Evolutionary conservation across 805 yeast genomes (phyloP).

Genomic region (Yarrowia sp.): DNA sequence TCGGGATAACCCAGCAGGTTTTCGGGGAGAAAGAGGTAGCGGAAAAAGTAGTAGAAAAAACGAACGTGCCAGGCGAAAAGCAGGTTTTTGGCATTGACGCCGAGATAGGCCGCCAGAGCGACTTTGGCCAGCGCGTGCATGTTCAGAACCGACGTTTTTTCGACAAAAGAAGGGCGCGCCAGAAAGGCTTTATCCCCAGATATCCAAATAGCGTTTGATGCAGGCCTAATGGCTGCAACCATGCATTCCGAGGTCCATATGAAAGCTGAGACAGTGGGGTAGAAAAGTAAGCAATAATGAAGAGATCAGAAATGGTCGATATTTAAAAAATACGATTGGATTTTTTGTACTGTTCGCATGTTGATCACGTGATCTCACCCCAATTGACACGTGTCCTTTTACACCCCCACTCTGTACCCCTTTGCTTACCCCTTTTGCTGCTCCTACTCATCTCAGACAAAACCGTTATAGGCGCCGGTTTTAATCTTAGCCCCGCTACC

Average conservation of each 20-base stretch:
- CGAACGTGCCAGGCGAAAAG: conserved; percentile 67
- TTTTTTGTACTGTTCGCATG: too few species aligned
- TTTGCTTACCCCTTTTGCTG: too few species aligned
- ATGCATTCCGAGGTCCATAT: conserved; percentile 12
- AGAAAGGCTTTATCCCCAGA: background rate
- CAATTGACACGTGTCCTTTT: too few species aligned
- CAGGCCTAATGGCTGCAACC: background rate
- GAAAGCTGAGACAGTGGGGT: conserved; percentile 23
- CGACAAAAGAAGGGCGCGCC: too few species aligned
- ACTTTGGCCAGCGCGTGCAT: conserved; percentile 15
- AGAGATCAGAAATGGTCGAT: too few species aligned
- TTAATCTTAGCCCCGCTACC: too few species aligned
- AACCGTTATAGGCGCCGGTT: too few species aligned
- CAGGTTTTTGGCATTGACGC: conserved; percentile 57
- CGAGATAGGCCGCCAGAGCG: conserved; percentile 11
- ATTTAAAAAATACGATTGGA: too few species aligned
- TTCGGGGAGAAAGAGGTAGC: conserved; percentile 43
- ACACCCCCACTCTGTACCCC: too few species aligned
- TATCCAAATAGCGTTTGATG: background rate
- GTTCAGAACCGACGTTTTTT: background rate
- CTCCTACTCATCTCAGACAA: too few species aligned
- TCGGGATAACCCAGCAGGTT: conserved; percentile 12
- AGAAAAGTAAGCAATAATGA: background rate
- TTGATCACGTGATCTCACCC: too few species aligned
- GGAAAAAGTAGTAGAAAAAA: conserved; percentile 52